Base-by-base conservation (phyloP, 2,329 filamentous ascomycete species). In the Colletotrichum sp. region DNA sequence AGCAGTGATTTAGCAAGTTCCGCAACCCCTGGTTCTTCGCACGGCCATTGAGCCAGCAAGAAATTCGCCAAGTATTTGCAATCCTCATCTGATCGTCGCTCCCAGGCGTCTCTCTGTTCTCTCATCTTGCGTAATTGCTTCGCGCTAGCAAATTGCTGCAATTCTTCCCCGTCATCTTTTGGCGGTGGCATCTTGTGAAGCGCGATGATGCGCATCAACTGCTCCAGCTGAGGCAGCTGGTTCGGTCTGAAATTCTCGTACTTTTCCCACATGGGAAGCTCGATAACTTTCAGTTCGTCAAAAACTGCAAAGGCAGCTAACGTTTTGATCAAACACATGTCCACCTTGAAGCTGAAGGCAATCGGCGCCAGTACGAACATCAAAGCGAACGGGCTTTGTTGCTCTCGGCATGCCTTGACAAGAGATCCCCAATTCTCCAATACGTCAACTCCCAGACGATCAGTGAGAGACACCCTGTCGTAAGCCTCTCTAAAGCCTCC, bases 291-390 rank as follows among this genome's bases (percentile, higher is more conserved):
- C 2, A 91, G 77, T 0, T 84, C 82, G 0, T 83, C 77, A 18
- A 88, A 79, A 0, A 88, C 78, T 1, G 84, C 82, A 78, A 88
- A 91, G 0, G 88, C 85, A 7, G 87, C 81, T 2, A 92, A 78
- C 0, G 85, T 81, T 57, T 84, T 83, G 2, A 91, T 62, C 0
- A 88, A 60, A 1, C 80, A 78, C 79, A 89, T 84, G n/a, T 89
- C 80, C 1, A 81, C 80, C 32, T 82, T 77, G 1, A 80, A 30
- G 0, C 82, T 79, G 75, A 88, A 91, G 0, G 86, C 83, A n/a
- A 91, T 79, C 0, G 84, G 78, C 1, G 84, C 85, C 12, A 90
- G 82, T 0, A 88, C 74, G 68, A 90, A 90, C 81, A 88, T 88
- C 18, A 90, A 77, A 3, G 68, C 77, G 67, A 84, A 86, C 13